phyloP scores from a whole-genome alignment of 768 basidiomycete species.

The Suillus spraguei region DNA sequence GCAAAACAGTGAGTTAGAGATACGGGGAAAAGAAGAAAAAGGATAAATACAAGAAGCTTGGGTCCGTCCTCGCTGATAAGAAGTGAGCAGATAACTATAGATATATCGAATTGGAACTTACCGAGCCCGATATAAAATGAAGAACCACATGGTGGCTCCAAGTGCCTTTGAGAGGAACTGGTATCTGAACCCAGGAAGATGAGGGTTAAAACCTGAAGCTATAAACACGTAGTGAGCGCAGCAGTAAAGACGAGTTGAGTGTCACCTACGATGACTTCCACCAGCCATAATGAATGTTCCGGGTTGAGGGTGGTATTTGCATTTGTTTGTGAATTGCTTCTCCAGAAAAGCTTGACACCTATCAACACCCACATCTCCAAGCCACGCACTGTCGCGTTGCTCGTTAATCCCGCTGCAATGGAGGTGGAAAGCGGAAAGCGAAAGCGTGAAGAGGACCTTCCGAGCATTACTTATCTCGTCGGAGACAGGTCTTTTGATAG shows the following conservation, averaged over 20 bases:
- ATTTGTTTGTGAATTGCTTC: conserved; percentile 20
- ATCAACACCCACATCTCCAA: conserved; percentile 7
- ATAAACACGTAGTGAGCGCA: conserved; percentile 12
- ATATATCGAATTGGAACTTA: conserved; percentile 41
- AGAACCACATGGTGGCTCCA: conserved; percentile 98
- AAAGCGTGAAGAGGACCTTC: conserved; percentile 24
- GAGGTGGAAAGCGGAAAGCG: conserved; percentile 27
- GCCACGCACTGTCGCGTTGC: background rate
- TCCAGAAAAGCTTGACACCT: conserved; percentile 6
- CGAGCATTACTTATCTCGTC: conserved; percentile 42
- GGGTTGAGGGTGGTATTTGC: conserved; percentile 25
- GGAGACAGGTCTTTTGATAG: conserved; percentile 40
- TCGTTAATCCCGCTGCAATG: conserved; percentile 16
- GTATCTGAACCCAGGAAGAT: conserved; percentile 77
- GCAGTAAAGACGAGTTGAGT: background rate
- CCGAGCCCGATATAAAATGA: conserved; percentile 96
- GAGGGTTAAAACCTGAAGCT: conserved; percentile 87
- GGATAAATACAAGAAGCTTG: conserved; percentile 64
- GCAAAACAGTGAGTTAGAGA: conserved; percentile 12
- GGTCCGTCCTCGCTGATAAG: conserved; percentile 69
- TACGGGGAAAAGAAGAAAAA: conserved; percentile 1
- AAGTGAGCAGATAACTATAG: conserved; percentile 6
- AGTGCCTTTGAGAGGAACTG: conserved; percentile 81
- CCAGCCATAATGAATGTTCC: conserved; percentile 36
- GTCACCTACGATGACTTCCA: conserved; percentile 29